Conservation (phyloP, 2,329 filamentous ascomycete species). For the Ophiostoma montium region DNA sequence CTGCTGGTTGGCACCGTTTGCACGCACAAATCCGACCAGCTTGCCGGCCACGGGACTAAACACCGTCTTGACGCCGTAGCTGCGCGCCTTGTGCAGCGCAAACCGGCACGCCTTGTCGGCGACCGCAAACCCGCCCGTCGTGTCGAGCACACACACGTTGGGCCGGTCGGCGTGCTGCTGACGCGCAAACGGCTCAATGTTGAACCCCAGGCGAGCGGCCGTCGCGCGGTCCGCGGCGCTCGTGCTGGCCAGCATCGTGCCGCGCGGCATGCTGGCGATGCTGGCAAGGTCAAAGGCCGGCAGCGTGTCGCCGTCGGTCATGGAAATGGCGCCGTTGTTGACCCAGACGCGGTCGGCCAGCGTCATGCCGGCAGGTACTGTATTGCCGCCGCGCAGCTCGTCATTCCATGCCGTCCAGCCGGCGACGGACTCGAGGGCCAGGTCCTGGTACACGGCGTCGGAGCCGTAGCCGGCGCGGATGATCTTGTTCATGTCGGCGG, state of each 20-base stretch:
- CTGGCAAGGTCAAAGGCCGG: slow-evolving; percentile 15
- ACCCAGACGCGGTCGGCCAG: slow-evolving; percentile 24
- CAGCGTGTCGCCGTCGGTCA: not conserved
- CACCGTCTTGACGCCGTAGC: not conserved
- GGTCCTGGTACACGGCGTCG: slow-evolving; percentile 30
- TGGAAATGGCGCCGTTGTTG: slow-evolving; percentile 15
- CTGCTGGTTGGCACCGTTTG: slow-evolving; percentile 11
- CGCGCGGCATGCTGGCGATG: slow-evolving; percentile 20
- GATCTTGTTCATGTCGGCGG: slow-evolving; percentile 32
- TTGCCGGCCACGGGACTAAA: slow-evolving; percentile 14
- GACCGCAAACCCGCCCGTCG: not conserved
- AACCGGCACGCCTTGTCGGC: not conserved
- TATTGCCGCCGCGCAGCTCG: slow-evolving; percentile 20
- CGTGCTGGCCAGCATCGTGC: slow-evolving; percentile 22
- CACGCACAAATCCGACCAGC: slow-evolving; percentile 18
- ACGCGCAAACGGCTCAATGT: slow-evolving; percentile 24
- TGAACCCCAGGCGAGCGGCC: slow-evolving; percentile 12
- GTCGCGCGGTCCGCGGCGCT: slow-evolving; percentile 1
- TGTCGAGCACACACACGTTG: not conserved
- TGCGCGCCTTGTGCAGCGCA: not conserved
- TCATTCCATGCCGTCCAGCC: slow-evolving; percentile 32
- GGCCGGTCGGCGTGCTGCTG: slow-evolving; percentile 13
- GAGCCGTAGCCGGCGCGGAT: slow-evolving; percentile 27
- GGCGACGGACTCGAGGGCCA: slow-evolving; percentile 27
- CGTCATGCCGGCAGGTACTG: slow-evolving; percentile 5